Conservation (phyloP, 495 filamentous ascomycete species). For the Cudoniella acicularis region DNA sequence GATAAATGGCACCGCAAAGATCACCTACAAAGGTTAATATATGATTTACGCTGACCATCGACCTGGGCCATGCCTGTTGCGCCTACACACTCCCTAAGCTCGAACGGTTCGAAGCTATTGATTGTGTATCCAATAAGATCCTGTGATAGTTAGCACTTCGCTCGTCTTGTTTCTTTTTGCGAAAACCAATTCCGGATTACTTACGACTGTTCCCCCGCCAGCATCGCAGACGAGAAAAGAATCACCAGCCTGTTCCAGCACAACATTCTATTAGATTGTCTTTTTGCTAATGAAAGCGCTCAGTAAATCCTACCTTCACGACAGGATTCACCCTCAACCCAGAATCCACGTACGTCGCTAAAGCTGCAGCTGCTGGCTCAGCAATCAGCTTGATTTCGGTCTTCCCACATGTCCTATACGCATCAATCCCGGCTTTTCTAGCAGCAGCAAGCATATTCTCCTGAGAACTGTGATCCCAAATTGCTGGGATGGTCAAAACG, state of each 20-base stretch:
- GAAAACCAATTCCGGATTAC: too few relatives aligned
- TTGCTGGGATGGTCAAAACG: constrained; percentile 23
- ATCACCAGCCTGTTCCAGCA: constrained; percentile 6
- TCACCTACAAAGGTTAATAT: not conserved
- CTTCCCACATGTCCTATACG: not conserved
- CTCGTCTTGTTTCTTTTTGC: too few relatives aligned
- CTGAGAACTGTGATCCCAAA: not conserved
- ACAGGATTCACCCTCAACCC: not conserved
- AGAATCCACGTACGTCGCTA: not conserved
- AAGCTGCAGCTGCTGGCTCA: constrained; percentile 3
- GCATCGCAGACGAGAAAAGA: constrained; percentile 14
- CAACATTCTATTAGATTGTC: not conserved
- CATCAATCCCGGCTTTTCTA: not conserved
- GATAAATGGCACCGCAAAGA: constrained; percentile 1
- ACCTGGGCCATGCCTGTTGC: not conserved
- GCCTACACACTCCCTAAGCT: not conserved
- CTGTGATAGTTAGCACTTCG: too few relatives aligned
- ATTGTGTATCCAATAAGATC: constrained; percentile 11
- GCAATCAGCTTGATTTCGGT: not conserved
- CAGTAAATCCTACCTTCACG: not conserved
- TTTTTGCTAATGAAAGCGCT: not conserved
- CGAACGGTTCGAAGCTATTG: not conserved
- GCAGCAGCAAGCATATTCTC: constrained; percentile 1
- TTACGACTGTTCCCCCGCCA: constrained; percentile 22
- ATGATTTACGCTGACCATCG: not conserved